Evolutionary conservation across 2,329 filamentous ascomycete species (phyloP).

Genomic region (Sporothrix protearum): DNA sequence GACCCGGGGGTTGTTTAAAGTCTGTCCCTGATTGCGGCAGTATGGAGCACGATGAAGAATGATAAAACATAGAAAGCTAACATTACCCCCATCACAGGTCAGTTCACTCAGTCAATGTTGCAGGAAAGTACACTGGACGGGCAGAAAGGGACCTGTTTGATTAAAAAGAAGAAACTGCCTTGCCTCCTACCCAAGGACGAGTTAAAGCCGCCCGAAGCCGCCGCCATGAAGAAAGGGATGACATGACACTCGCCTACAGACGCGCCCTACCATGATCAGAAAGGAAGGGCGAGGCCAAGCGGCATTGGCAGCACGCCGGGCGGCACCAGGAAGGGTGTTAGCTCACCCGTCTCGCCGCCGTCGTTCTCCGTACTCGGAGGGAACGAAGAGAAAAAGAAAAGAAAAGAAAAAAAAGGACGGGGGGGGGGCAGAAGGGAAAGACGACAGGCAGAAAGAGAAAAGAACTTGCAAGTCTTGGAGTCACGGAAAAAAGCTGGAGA

Average conservation of each 20-base stretch:
- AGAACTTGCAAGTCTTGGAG: not conserved
- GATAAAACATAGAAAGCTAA: not conserved
- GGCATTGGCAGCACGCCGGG: not conserved
- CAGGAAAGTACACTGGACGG: not conserved
- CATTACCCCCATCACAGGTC: not conserved
- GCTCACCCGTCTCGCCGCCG: not conserved
- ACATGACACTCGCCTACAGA: not conserved
- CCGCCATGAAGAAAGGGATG: not conserved
- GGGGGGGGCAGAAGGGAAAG: not conserved
- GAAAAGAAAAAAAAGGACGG: not conserved
- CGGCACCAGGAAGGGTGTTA: slow-evolving; percentile 13
- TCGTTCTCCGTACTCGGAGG: not conserved
- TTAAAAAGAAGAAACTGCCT: not conserved
- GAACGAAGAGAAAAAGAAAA: not conserved
- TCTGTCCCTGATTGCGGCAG: not conserved
- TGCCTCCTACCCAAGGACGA: not conserved
- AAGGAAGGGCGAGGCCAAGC: not conserved
- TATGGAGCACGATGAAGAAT: not conserved
- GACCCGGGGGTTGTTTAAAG: not conserved
- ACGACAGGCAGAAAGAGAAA: not conserved
- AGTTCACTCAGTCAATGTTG: not conserved
- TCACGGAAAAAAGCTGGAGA: not conserved
- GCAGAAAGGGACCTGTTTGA: too few species aligned
- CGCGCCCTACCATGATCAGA: not conserved
- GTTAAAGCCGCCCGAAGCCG: not conserved